These are phyloP conservation scores for Alternaria consortialis DNA, from an alignment of 2,329 filamentous ascomycete genomes.

Conservation along the genomic window DNA sequence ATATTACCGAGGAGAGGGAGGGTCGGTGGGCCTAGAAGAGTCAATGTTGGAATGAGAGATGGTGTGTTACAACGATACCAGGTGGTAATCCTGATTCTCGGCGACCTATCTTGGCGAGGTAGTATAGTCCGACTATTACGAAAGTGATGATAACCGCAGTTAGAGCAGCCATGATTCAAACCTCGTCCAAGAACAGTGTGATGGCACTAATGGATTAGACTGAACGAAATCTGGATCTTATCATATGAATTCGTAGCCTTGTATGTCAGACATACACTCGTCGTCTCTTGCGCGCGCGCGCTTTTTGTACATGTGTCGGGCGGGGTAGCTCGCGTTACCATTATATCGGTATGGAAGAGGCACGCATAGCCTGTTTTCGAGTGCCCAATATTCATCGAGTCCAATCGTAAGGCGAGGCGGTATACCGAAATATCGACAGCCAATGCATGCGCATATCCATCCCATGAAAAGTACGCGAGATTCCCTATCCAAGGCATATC, in stretches of 20 bases:
- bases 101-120: neutral
- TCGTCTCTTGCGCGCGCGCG: neutral
- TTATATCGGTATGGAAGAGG: neutral
- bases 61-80: neutral
- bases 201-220: neutral
- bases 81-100: conserved; percentile 3
- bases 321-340: neutral
- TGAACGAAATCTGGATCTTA: neutral
- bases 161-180: neutral
- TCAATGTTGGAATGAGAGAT: neutral
- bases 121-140: neutral
- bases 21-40: conserved; percentile 11
- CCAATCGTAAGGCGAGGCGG: neutral
- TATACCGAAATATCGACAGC: neutral
- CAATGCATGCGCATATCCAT: neutral
- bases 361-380: neutral
- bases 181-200: neutral
- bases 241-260: too few relatives aligned
- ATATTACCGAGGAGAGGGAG: conserved; percentile 15
- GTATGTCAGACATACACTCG: too few relatives aligned
- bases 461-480: neutral
- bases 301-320: neutral
- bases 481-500: neutral
- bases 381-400: neutral
- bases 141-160: neutral